Conservation (phyloP, 2,329 filamentous ascomycete genomes). For the Grosmannia clavigera region DNA sequence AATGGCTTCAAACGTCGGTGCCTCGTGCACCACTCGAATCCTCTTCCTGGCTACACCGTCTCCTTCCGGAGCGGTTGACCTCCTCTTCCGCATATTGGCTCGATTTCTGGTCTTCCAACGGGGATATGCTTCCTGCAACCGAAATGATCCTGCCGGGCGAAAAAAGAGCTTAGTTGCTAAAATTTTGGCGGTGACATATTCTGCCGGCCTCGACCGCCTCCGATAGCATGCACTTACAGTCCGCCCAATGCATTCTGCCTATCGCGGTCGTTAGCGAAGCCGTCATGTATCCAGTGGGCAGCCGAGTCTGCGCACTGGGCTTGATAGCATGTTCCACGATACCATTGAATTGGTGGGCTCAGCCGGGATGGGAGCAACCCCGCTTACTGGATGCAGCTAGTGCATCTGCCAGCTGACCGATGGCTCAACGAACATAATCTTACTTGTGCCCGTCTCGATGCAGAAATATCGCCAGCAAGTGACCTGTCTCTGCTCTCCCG, state of each 20-base stretch:
- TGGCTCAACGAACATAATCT: neutral
- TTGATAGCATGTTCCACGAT: too few species aligned
- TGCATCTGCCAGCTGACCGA: neutral
- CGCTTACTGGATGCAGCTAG: neutral
- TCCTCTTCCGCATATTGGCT: slow-evolving; percentile 31
- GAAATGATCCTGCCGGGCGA: neutral
- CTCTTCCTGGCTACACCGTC: slow-evolving; percentile 36
- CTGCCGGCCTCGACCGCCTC: neutral
- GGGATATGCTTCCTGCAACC: too few species aligned
- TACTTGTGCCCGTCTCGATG: neutral
- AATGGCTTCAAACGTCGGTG: slow-evolving; percentile 49
- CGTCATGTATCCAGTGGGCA: too few species aligned
- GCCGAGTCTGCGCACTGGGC: too few species aligned
- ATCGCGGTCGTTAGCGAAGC: too few species aligned
- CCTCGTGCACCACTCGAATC: slow-evolving; percentile 42
- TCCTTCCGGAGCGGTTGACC: slow-evolving; percentile 25
- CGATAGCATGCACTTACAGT: neutral
- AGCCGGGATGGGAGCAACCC: neutral
- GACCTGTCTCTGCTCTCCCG: neutral
- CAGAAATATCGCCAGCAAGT: neutral
- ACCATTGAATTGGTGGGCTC: too few species aligned
- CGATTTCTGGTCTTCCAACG: neutral
- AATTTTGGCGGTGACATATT: slow-evolving; percentile 1
- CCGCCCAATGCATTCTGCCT: too few species aligned
- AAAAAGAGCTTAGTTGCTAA: neutral